A percentile compares a stretch with the other conserved stretches of the same genome.
These are phyloP conservation scores for Phytophthora hibernalis DNA, from an alignment of 352 stramenopile genomes.

Conservation along the genomic window DNA sequence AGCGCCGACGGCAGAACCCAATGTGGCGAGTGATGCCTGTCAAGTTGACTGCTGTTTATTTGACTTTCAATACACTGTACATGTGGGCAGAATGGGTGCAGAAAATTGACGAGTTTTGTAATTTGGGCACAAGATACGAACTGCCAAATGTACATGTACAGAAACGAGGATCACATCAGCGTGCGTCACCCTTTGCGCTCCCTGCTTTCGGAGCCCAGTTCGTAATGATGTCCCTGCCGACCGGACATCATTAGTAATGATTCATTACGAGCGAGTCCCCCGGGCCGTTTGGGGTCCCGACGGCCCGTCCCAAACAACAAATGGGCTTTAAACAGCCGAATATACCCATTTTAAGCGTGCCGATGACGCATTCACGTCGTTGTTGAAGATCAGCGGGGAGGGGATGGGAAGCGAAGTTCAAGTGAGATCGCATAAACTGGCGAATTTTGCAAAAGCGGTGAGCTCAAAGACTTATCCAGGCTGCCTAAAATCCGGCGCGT, in stretches of 20 bases:
- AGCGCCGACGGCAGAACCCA: slow-evolving; percentile 4
- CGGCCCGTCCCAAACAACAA: too few relatives aligned
- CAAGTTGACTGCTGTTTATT: background rate
- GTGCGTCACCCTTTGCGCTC: too few relatives aligned
- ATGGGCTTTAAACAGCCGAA: background rate
- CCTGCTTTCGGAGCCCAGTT: too few relatives aligned
- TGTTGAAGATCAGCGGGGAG: slow-evolving; percentile 15
- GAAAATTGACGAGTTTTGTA: background rate
- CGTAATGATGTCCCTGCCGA: too few relatives aligned
- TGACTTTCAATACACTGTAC: slow-evolving; percentile 16
- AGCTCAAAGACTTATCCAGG: too few relatives aligned
- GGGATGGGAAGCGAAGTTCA: slow-evolving; percentile 22
- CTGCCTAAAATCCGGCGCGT: too few relatives aligned
- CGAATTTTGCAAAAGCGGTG: slow-evolving; percentile 8
- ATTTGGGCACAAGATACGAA: background rate
- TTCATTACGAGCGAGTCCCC: too few relatives aligned
- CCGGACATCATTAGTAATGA: too few relatives aligned
- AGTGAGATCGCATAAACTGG: background rate
- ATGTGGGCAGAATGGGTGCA: background rate
- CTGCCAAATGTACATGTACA: too few relatives aligned
- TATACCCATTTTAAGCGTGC: background rate
- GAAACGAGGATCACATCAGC: too few relatives aligned
- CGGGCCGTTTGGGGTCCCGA: too few relatives aligned
- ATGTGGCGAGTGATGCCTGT: slow-evolving; percentile 31
- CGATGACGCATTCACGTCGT: slow-evolving; percentile 13